Percentiles rank a stretch among this genome's conserved stretches.
phyloP scores from a whole-genome alignment of 1,139 yeast genomes.

The Taphrina flavorubra region DNA sequence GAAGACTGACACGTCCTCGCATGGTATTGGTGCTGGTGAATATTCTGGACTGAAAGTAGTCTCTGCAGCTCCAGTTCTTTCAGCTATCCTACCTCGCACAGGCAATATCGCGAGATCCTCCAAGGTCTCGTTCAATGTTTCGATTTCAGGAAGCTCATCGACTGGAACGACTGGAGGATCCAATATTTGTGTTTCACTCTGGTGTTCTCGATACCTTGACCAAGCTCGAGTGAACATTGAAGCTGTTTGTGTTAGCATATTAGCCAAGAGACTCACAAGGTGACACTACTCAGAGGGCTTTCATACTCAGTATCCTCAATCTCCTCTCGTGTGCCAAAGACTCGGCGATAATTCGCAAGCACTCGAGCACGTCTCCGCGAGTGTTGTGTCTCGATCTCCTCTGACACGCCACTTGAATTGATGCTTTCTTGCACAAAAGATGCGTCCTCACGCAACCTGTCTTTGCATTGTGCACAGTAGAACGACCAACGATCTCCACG shows the following conservation, averaged over 20 bases:
- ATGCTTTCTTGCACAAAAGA: not conserved
- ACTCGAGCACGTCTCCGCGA: slow-evolving; percentile 18
- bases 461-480: slow-evolving; percentile 18
- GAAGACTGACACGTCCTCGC: slow-evolving; percentile 4
- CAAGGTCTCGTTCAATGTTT: not conserved
- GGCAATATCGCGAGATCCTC: not conserved
- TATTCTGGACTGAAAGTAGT: slow-evolving; percentile 8
- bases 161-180: not conserved
- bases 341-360: slow-evolving; percentile 16
- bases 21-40: slow-evolving; percentile 20
- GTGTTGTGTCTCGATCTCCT: not conserved
- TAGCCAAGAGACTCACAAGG: too few species aligned
- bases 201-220: slow-evolving; percentile 19
- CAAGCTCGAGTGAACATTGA: slow-evolving; percentile 29
- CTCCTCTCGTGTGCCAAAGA: slow-evolving; percentile 25
- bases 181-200: not conserved
- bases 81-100: too few species aligned
- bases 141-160: not conserved
- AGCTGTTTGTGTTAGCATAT: slow-evolving; percentile 5
- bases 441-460: not conserved
- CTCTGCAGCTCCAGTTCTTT: not conserved
- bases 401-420: not conserved
- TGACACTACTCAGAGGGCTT: slow-evolving; percentile 16
- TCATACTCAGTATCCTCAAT: slow-evolving; percentile 19
- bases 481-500: slow-evolving; percentile 15